These are phyloP conservation scores for Eucalyptus virginea DNA, from an alignment of 345 rosid genomes.

Conservation along the genomic window DNA sequence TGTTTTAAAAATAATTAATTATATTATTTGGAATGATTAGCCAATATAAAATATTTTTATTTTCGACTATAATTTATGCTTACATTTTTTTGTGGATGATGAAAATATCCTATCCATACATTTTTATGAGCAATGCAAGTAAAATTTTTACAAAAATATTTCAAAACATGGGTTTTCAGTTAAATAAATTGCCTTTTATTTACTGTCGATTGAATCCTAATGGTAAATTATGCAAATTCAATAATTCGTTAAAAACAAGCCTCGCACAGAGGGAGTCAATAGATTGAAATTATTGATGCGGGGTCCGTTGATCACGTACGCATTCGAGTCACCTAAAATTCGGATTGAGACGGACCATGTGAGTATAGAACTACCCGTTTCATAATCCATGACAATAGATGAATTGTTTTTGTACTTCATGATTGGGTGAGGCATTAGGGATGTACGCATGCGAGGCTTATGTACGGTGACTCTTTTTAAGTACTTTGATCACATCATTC, in stretches of 20 bases:
- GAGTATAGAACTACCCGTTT: background rate
- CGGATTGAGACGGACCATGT: background rate
- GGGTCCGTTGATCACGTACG: background rate
- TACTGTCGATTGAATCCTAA: background rate
- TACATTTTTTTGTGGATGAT: too few relatives aligned
- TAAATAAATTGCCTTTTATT: background rate
- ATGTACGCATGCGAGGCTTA: background rate
- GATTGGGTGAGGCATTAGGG: background rate
- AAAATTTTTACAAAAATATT: background rate
- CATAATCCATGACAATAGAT: background rate
- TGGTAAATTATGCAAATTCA: background rate
- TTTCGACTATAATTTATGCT: background rate
- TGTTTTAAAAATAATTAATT: background rate
- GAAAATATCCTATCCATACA: background rate
- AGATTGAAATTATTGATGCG: background rate
- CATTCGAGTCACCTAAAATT: background rate
- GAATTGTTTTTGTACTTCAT: background rate
- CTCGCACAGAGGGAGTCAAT: background rate
- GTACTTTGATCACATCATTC: background rate
- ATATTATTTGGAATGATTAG: background rate
- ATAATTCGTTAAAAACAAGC: background rate
- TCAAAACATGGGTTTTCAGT: background rate
- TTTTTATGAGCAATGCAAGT: fast-evolving
- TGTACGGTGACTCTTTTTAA: background rate
- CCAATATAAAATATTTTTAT: background rate